These are phyloP conservation scores for Camelina hispida DNA, from an alignment of 345 rosid genomes.

Conservation along the genomic window DNA sequence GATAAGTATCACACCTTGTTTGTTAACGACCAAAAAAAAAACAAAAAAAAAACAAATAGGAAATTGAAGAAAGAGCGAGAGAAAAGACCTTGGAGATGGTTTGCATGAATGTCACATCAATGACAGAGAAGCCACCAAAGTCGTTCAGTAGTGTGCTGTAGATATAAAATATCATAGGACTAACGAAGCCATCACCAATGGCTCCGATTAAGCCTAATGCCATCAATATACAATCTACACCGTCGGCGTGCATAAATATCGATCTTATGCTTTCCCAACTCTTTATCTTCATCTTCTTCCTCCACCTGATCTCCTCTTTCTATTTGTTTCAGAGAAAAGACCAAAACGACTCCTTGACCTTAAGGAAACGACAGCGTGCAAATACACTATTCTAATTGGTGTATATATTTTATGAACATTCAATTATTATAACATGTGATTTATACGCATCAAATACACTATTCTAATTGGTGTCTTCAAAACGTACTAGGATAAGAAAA, in stretches of 20 bases:
- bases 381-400: too few species aligned
- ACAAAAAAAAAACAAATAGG: neutral
- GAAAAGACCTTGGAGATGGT: neutral
- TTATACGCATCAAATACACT: too few species aligned
- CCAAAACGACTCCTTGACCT: slow-evolving; percentile 9
- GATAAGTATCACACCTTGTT: too few species aligned
- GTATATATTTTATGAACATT: too few species aligned
- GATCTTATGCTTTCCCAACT: slow-evolving; percentile 45
- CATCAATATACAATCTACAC: slow-evolving; percentile 63
- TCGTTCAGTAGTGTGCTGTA: neutral
- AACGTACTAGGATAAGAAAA: too few species aligned
- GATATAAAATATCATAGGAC: slow-evolving; percentile 42
- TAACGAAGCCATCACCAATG: slow-evolving; percentile 66
- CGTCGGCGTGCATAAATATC: too few species aligned
- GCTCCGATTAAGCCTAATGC: slow-evolving; percentile 68
- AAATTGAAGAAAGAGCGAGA: neutral
- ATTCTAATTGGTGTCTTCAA: too few species aligned
- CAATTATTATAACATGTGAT: too few species aligned
- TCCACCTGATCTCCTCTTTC: neutral
- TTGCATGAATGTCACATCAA: neutral
- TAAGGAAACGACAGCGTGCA: neutral
- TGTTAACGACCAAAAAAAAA: neutral
- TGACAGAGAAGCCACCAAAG: neutral
- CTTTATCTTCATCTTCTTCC: slow-evolving; percentile 30
- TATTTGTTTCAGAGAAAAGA: slow-evolving; percentile 11